Evolutionary conservation across 805 yeast genomes (phyloP), one percentile per base, ranked within the genome.

Genomic region (Hanseniaspora singularis): DNA sequence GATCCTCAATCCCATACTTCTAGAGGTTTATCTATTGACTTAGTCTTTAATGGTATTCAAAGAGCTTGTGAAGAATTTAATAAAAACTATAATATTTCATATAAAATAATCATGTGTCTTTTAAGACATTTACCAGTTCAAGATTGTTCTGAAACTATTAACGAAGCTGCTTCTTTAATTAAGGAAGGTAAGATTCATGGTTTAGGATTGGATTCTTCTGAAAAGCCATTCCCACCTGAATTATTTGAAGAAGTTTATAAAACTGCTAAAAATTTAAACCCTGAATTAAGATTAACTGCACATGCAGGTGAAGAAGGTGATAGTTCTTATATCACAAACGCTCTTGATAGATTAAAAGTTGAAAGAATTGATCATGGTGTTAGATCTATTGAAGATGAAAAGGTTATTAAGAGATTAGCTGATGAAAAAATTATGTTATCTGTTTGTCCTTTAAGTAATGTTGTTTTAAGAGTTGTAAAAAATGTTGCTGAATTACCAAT

Each of bases 251-350:
- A 79, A 40, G 78, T 86, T 59, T 84, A 78, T 59, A 54, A 62
- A 9, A 55, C 59, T 18, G 71, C 81, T 7, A 67, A 66, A 46
- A 64, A 66, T 20, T 57, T 66, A 34, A 73, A 68, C 56, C 75
- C 79, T 20, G 64, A 72, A 20, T 71, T 79, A 47, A 71, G 76
- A 33, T 67, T 81, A 46, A 84, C 94, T 31, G 89, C 94, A 2
- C 94, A 84, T 57, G 94, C 92, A 2, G 94, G 94, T 55, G 94
- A 84, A 64, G 94, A 84, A 66, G 94, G 89, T 45, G 84, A 80
- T 52, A 77, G 85, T 34, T 71, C 74, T n/a, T 81, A 67, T 53
- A 82, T 83, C 23, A 50, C 64, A 9, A 70, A 69, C 45, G 65
- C 92, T 1, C 64, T 83, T 51, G 79, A 80, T 54, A 49, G 68